Conservation (phyloP, 1,139 yeast species). For the Geotrichum klebahnii region DNA sequence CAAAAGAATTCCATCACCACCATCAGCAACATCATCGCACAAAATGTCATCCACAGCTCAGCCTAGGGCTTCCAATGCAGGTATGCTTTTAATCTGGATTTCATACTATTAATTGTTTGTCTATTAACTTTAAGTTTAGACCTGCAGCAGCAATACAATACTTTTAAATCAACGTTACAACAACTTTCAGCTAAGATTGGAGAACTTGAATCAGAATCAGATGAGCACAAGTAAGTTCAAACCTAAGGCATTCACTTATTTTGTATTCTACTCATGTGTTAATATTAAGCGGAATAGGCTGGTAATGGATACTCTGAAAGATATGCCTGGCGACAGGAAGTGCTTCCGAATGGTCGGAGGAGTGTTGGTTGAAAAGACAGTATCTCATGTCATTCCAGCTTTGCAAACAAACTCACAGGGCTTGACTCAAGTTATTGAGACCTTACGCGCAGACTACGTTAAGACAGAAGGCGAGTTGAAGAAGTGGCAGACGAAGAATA, state of each 20-base stretch:
- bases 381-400: conserved; percentile 68
- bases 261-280: not conserved
- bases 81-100: conserved; percentile 8
- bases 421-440: conserved; percentile 37
- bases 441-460: conserved; percentile 38
- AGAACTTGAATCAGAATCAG: conserved; percentile 44
- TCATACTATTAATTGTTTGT: not conserved
- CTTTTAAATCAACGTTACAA: conserved; percentile 39
- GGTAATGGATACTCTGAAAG: conserved; percentile 54
- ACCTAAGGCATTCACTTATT: conserved; percentile 14
- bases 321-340: conserved; percentile 55
- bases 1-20: not conserved
- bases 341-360: conserved; percentile 95
- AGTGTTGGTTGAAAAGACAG: conserved; percentile 77
- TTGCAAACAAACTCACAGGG: conserved; percentile 56
- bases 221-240: conserved; percentile 42
- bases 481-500: conserved; percentile 43
- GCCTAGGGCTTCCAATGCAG: conserved; percentile 20
- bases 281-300: conserved; percentile 35
- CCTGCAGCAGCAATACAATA: conserved; percentile 44
- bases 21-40: not conserved
- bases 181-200: conserved; percentile 41
- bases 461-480: conserved; percentile 39
- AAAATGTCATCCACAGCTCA: conserved; percentile 6
- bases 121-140: conserved; percentile 26